Base-by-base conservation (phyloP, 805 yeast genomes). In the Metschnikowia drakensbergensis region DNA sequence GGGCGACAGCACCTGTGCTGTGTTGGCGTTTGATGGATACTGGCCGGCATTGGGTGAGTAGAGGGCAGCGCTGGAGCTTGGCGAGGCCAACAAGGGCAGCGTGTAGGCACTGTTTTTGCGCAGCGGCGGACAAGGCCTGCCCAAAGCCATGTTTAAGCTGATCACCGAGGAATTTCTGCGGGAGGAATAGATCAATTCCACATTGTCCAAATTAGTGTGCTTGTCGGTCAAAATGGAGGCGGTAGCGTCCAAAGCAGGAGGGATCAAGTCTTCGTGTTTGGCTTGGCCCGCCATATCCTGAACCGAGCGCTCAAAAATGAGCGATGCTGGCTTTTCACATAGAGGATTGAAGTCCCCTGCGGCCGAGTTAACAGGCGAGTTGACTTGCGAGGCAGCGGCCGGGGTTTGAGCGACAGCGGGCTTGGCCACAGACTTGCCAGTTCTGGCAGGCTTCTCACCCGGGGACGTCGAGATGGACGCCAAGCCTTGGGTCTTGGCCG, bases 211-310 rank as follows among this genome's bases (percentile, higher is more conserved):
- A 58, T 84, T 80, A 4, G 85, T 72, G 38, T 72, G 67, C 57
- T 82, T 82, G 10, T 83, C 78, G 37, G 82, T 74, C 33, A 86
- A 71, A 51, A 84, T 80, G 17, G 83, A 76, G 4, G 94, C 79
- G 6, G 96, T 88, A 23, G 77, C 77, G 58, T 88, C 96, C 56
- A 88, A 71, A 5, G 88, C 88, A 0, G 96, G 91, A 1, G 95
- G 86, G 22, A 88, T 86, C 55, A 67, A 79, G 64, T 89, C 86
- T 63, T 88, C 84, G 6, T 71, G 65, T 32, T 76, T 70, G 46
- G 68, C 61, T 41, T 44, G 61, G 33, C 64, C 65, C 13, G 53
- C 40, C 48, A 54, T 50, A 47, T 71, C 75, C 50, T 71, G 76
- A 28, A 71, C 76, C 13, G 72, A 67, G 22, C 76, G 59, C 57